Percentiles rank a stretch among this genome's conserved stretches.
Conservation (phyloP, 2,329 filamentous ascomycete species). For the Alternaria gansuensis region DNA sequence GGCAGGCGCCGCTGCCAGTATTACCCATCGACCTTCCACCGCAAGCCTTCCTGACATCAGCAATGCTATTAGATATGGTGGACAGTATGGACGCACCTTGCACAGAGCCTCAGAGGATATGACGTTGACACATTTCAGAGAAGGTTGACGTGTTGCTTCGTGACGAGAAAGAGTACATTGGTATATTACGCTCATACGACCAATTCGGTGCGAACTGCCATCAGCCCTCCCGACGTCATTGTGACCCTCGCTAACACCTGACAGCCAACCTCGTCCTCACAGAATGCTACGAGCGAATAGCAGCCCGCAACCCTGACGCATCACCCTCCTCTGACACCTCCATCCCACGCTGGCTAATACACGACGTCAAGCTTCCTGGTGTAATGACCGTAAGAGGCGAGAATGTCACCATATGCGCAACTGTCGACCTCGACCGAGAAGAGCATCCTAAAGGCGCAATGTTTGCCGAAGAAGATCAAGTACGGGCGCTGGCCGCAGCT, state of each 20-base stretch:
- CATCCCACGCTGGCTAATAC: slow-evolving; percentile 67
- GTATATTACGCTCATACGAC: slow-evolving; percentile 94
- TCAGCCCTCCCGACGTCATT: not conserved
- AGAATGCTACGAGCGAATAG: slow-evolving; percentile 89
- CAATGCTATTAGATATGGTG: slow-evolving; percentile 92
- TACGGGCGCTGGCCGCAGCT: slow-evolving; percentile 75
- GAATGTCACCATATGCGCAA: slow-evolving; percentile 94
- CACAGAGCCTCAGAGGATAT: slow-evolving; percentile 8
- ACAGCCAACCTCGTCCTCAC: slow-evolving; percentile 93
- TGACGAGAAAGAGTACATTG: slow-evolving; percentile 92
- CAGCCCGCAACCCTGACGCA: slow-evolving; percentile 63
- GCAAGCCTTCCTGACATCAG: slow-evolving; percentile 98
- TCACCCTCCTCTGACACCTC: slow-evolving; percentile 30
- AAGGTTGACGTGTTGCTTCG: slow-evolving; percentile 92
- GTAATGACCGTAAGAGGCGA: slow-evolving; percentile 93
- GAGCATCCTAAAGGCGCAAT: slow-evolving; percentile 82
- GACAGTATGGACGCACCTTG: slow-evolving; percentile 71
- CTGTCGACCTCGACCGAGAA: slow-evolving; percentile 96
- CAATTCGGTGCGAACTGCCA: slow-evolving; percentile 77
- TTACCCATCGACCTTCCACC: slow-evolving; percentile 68
- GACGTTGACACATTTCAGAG: slow-evolving; percentile 65
- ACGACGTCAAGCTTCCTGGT: slow-evolving; percentile 83
- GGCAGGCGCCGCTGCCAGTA: slow-evolving; percentile 35
- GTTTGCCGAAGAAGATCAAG: slow-evolving; percentile 71
- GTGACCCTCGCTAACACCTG: slow-evolving; percentile 19